Conservation (phyloP, 495 filamentous ascomycete species). For the Trichocladium antarcticum region DNA sequence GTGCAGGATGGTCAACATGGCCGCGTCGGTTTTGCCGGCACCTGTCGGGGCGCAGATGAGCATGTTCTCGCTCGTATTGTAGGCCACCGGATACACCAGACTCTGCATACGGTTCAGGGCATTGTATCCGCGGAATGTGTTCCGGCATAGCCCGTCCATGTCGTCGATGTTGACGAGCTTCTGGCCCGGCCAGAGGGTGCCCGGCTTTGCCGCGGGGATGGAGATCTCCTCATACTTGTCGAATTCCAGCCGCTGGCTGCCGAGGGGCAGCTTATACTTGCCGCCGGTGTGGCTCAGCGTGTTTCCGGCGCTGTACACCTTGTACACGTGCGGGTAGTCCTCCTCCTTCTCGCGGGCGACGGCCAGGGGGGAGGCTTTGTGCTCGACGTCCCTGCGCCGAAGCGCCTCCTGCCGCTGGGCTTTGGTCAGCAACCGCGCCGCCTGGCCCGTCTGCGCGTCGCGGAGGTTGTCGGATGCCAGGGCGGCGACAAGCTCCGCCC, state of each 20-base stretch:
- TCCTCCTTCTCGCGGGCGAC: constrained; percentile 49
- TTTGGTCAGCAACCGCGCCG: constrained; percentile 53
- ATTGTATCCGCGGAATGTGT: constrained; percentile 93
- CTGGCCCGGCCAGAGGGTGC: constrained; percentile 54
- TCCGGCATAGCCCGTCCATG: constrained; percentile 79
- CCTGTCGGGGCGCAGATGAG: constrained; percentile 95
- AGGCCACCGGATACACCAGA: constrained; percentile 87
- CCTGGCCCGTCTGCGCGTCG: constrained; percentile 36
- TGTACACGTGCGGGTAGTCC: constrained; percentile 90
- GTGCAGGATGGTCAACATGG: constrained; percentile 91
- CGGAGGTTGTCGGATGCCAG: constrained; percentile 23
- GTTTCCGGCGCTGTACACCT: constrained; percentile 68
- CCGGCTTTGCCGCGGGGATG: constrained; percentile 75
- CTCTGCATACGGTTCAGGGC: constrained; percentile 96
- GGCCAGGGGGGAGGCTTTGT: constrained; percentile 63
- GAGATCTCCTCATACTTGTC: constrained; percentile 77
- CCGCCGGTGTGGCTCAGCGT: constrained; percentile 61
- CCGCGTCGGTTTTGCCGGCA: constrained; percentile 97
- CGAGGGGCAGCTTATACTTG: constrained; percentile 63
- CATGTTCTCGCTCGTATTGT: constrained; percentile 96
- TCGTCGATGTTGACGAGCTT: constrained; percentile 67
- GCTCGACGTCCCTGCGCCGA: constrained; percentile 61
- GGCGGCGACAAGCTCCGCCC: constrained; percentile 47
- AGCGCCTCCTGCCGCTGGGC: constrained; percentile 68
- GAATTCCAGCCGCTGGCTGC: constrained; percentile 44